Evolutionary conservation across 345 rosid species (phyloP).

Genomic region (Psidium friedrichsthalianum): DNA sequence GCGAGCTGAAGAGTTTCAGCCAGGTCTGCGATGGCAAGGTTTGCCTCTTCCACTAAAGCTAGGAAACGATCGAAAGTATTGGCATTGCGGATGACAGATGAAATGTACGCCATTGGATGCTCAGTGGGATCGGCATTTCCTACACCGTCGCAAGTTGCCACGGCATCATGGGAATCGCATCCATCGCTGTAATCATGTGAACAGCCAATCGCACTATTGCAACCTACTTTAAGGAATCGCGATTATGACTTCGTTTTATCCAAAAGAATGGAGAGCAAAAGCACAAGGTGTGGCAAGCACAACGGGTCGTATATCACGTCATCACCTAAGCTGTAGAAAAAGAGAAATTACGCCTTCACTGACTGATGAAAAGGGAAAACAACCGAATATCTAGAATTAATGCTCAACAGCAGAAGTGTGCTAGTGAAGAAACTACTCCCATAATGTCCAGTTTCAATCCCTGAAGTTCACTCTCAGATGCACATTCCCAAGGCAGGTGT

Average conservation of each 20-base stretch:
- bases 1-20: constrained; percentile 36
- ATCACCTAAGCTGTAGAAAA: constrained; percentile 58
- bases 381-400: not conserved
- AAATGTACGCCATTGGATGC: constrained; percentile 44
- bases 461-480: not conserved
- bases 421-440: not conserved
- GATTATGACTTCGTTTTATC: constrained; percentile 9
- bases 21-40: constrained; percentile 35
- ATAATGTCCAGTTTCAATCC: not conserved
- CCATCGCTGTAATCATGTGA: not conserved
- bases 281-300: constrained; percentile 64
- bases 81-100: constrained; percentile 62
- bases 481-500: not conserved
- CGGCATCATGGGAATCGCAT: not conserved
- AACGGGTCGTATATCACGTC: constrained; percentile 72
- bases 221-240: not conserved
- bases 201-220: not conserved
- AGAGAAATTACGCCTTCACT: not conserved
- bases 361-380: not conserved
- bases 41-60: constrained; percentile 32
- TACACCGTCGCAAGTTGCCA: not conserved
- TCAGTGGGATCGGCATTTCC: not conserved
- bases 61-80: constrained; percentile 55
- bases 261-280: constrained; percentile 43
- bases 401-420: not conserved